Conservation (phyloP, 2,329 filamentous ascomycete genomes). For the Botrytis cinerea region DNA sequence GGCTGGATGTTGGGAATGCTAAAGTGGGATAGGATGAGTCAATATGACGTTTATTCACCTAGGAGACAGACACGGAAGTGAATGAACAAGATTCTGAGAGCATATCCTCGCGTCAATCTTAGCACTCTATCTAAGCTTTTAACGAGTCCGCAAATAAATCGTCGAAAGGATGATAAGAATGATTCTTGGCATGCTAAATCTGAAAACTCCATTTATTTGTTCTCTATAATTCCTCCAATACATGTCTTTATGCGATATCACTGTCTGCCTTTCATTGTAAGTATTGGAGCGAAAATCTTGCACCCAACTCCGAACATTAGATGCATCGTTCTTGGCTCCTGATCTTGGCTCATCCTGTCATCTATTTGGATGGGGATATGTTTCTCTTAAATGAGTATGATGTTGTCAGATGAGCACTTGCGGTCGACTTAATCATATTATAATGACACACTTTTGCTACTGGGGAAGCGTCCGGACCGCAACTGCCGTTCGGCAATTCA, state of each 20-base stretch:
- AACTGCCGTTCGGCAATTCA: constrained; percentile 19
- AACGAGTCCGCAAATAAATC: not conserved
- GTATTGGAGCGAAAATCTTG: not conserved
- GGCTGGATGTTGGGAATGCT: not conserved
- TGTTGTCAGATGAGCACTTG: constrained; percentile 9
- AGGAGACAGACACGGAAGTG: not conserved
- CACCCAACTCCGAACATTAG: not conserved
- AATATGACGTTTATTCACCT: not conserved
- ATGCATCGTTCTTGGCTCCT: not conserved
- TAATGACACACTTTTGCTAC: not conserved
- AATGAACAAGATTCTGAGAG: not conserved
- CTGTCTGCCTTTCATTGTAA: not conserved
- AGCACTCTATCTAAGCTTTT: not conserved
- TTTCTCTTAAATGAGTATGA: not conserved
- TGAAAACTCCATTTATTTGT: not conserved
- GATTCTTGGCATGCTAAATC: not conserved
- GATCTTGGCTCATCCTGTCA: not conserved
- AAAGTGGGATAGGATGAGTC: not conserved
- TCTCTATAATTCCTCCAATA: not conserved
- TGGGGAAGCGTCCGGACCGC: not conserved
- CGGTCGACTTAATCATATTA: not conserved
- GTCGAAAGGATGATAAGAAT: not conserved
- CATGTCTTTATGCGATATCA: not conserved
- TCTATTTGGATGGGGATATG: not conserved
- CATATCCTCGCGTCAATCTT: not conserved